Evolutionary conservation across 2,329 filamentous ascomycete species (phyloP).

Genomic region (Fusarium beomiforme): DNA sequence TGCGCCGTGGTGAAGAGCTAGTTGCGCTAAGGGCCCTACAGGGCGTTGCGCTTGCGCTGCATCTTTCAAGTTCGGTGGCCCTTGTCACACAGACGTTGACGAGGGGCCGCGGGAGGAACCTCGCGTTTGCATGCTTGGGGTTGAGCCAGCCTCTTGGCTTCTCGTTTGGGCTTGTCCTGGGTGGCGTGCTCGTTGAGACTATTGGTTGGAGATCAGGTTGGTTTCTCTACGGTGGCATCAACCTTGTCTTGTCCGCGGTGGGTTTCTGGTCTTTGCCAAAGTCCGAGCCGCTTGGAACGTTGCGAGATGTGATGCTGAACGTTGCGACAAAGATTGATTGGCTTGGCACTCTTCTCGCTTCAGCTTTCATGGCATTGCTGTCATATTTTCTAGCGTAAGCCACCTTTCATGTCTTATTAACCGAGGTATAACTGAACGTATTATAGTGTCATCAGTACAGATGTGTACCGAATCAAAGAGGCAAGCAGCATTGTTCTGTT

Average conservation of each 20-base stretch:
- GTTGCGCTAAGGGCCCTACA: slow-evolving; percentile 53
- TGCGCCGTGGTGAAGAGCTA: slow-evolving; percentile 46
- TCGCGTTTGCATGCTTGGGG: slow-evolving; percentile 56
- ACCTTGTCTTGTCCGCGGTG: slow-evolving; percentile 48
- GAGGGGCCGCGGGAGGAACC: slow-evolving; percentile 49
- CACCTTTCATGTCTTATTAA: neutral
- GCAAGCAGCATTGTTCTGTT: slow-evolving; percentile 58
- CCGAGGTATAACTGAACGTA: neutral
- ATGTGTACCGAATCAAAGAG: slow-evolving; percentile 53
- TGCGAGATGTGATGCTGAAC: slow-evolving; percentile 34
- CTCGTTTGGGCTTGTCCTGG: slow-evolving; percentile 60
- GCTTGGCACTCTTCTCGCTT: slow-evolving; percentile 60
- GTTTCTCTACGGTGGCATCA: slow-evolving; percentile 52
- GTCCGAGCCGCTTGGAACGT: slow-evolving; percentile 36
- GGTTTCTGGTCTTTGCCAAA: slow-evolving; percentile 51
- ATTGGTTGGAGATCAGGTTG: slow-evolving; percentile 60
- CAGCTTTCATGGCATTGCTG: slow-evolving; percentile 57
- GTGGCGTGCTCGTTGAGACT: slow-evolving; percentile 58
- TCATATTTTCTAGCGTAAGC: slow-evolving; percentile 65
- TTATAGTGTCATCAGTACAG: slow-evolving; percentile 49
- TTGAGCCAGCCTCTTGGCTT: slow-evolving; percentile 60
- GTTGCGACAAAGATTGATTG: slow-evolving; percentile 60
- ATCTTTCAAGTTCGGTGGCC: slow-evolving; percentile 49
- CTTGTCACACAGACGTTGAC: slow-evolving; percentile 48
- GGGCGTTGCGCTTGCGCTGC: slow-evolving; percentile 51